Base-by-base conservation (phyloP, 495 filamentous ascomycete species). In the Clohesyomyces aquaticus region DNA sequence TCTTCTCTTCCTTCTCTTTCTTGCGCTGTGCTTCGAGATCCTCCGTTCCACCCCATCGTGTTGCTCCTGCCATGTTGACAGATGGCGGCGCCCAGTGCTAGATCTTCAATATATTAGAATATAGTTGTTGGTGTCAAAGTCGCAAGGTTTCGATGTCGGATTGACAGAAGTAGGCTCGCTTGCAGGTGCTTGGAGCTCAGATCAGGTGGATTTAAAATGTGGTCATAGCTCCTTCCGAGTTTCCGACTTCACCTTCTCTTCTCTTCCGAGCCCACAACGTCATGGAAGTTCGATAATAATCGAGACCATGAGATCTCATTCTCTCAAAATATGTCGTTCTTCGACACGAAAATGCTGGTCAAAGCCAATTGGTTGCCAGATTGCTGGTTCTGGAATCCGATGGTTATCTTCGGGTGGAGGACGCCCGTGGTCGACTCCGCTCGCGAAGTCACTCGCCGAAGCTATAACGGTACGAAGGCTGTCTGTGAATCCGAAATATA, bases 1-100 rank as follows among this genome's bases (percentile, higher is more conserved):
- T 91, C 78, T 92, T 96, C 60, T 90, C 86, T 73, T 96, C 93
- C 76, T 95, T 96, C 70, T 96, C 92, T 66, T 82, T 81, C 78
- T 90, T 95, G 43, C 84, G 81, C 70, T 87, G 85, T 18, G 87
- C 88, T 64, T 90, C 81, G 10, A 65, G 66, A 64, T 91, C 91
- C 58, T 85, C 87, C 56, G 88, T 84, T 71, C 91, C 81, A 60
- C 89, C 91, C 94, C 94, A 98, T 70, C 94, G 86, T 43, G 93
- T 96, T 76, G 57, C 57, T n/a, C 54, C 35, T 27, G 53, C 41
- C 43, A 50, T 61, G 19, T 57, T 29, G 6, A 47, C 4, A 6
- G 14, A 38, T 38, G 2, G 11, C 35, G n/a, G n/a, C n/a, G n/a
- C n/a, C n/a, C n/a, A n/a, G n/a, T n/a, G n/a, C n/a, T n/a, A n/a